phyloP scores from a whole-genome alignment of 495 filamentous ascomycete genomes.

The Polyplosphaeria fusca region DNA sequence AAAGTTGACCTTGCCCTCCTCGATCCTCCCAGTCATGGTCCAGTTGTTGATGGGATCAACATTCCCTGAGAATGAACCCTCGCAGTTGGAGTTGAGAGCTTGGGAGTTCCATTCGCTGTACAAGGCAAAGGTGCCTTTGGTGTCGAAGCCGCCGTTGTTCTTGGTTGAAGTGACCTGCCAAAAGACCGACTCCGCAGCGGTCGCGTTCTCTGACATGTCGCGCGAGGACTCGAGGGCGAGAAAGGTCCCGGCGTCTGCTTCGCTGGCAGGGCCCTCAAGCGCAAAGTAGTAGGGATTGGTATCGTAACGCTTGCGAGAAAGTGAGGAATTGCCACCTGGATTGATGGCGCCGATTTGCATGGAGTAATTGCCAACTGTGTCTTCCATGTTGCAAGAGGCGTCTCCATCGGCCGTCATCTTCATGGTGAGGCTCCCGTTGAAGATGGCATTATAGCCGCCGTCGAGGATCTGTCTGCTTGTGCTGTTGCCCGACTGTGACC shows the following conservation, averaged over 20 bases:
- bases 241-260: neutral
- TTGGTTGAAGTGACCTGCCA: neutral
- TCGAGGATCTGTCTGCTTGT: neutral
- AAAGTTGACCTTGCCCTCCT: neutral
- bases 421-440: neutral
- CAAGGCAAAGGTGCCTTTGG: neutral
- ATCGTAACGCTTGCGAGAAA: neutral
- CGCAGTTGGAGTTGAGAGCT: neutral
- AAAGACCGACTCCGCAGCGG: neutral
- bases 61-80: neutral
- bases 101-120: neutral
- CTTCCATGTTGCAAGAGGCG: neutral
- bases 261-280: neutral
- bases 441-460: neutral
- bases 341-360: constrained; percentile 1
- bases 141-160: neutral
- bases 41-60: neutral
- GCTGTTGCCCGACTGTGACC: neutral
- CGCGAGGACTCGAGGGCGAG: neutral
- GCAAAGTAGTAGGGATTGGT: constrained; percentile 4
- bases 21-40: constrained; percentile 1
- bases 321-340: neutral
- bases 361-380: constrained; percentile 1
- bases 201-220: constrained; percentile 1
- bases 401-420: neutral